Percentiles rank a stretch among this genome's conserved stretches.
Conservation (phyloP, 139 green algal species). For the Raphidocelis subcapitata region DNA sequence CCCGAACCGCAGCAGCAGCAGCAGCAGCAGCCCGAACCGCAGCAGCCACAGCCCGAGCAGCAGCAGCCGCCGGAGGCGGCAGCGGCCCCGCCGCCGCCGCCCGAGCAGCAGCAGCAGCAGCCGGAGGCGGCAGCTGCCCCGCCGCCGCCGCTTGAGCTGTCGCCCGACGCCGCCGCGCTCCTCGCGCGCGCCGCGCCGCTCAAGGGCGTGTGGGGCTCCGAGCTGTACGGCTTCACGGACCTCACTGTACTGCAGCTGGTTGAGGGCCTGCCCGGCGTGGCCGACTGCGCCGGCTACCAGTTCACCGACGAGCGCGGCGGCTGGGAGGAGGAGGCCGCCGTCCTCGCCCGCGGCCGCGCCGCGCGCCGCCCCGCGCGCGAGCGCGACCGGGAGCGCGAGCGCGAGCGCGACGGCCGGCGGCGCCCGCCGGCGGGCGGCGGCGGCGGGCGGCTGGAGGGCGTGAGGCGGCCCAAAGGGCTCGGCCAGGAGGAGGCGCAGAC, state of each 20-base stretch:
- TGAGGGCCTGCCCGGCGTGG: slow-evolving; percentile 51
- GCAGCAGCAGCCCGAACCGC: slow-evolving; percentile 17
- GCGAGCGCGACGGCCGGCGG: background rate
- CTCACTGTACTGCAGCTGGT: slow-evolving; percentile 56
- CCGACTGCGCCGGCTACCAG: slow-evolving; percentile 20
- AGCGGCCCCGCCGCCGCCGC: background rate
- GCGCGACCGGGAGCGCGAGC: background rate
- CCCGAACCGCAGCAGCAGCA: background rate
- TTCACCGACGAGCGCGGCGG: slow-evolving; percentile 32
- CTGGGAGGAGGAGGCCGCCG: slow-evolving; percentile 29
- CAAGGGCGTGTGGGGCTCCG: slow-evolving; percentile 48
- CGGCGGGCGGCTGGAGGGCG: no score
- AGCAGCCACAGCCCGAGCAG: background rate
- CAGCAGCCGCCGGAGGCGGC: background rate
- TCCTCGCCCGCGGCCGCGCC: slow-evolving; percentile 22
- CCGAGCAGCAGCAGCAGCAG: background rate
- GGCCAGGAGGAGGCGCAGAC: slow-evolving; percentile 14
- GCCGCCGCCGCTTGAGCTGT: background rate
- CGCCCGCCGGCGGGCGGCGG: background rate
- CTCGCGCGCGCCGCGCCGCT: slow-evolving; percentile 41
- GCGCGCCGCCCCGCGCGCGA: slow-evolving; percentile 3
- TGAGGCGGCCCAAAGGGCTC: slow-evolving; percentile 10
- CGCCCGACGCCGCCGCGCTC: slow-evolving; percentile 30
- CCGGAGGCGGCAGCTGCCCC: background rate
- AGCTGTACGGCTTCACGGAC: slow-evolving; percentile 64